Evolutionary conservation across 2,329 filamentous ascomycete genomes (phyloP).

Genomic region (Arthroderma uncinatum): DNA sequence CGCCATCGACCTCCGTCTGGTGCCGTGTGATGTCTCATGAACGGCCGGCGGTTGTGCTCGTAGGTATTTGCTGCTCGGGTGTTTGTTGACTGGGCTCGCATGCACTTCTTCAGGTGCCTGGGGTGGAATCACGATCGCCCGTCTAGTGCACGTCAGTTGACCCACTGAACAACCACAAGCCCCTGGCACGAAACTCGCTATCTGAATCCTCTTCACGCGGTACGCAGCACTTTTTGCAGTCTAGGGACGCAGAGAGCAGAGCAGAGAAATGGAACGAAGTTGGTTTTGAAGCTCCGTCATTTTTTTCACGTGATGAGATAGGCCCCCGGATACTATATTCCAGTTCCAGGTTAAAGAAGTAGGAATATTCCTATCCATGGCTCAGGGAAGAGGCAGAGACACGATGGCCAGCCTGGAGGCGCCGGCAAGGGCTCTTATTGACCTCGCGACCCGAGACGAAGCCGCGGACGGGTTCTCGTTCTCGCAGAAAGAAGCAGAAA

Average conservation of each 20-base stretch:
- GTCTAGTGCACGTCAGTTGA: slow-evolving; percentile 3
- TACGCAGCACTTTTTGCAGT: too few species aligned
- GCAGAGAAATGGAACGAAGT: neutral
- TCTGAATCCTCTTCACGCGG: slow-evolving; percentile 1
- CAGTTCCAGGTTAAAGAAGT: neutral
- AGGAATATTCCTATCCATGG: slow-evolving; percentile 24
- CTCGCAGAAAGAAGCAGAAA: slow-evolving; percentile 53
- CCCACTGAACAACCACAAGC: slow-evolving; percentile 3
- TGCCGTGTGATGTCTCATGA: neutral
- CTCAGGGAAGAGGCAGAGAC: slow-evolving; percentile 23
- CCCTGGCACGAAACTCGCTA: too few species aligned
- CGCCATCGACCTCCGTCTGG: neutral
- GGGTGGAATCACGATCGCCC: neutral
- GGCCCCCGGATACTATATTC: too few species aligned
- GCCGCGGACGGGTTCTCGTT: slow-evolving; percentile 44
- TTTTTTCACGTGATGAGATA: neutral
- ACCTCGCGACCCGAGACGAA: slow-evolving; percentile 31
- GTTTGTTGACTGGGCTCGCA: slow-evolving; percentile 1
- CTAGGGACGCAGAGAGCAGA: neutral
- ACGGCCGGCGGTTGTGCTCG: neutral
- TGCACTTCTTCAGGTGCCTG: neutral
- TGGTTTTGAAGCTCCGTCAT: neutral
- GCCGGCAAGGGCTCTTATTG: slow-evolving; percentile 27
- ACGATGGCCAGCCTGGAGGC: slow-evolving; percentile 25
- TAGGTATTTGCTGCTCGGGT: neutral